Evolutionary conservation across 371 early-diverging fungal genomes (phyloP), one percentile per base, ranked within the genome.

Genomic region (Syncephalastrum contaminatum): DNA sequence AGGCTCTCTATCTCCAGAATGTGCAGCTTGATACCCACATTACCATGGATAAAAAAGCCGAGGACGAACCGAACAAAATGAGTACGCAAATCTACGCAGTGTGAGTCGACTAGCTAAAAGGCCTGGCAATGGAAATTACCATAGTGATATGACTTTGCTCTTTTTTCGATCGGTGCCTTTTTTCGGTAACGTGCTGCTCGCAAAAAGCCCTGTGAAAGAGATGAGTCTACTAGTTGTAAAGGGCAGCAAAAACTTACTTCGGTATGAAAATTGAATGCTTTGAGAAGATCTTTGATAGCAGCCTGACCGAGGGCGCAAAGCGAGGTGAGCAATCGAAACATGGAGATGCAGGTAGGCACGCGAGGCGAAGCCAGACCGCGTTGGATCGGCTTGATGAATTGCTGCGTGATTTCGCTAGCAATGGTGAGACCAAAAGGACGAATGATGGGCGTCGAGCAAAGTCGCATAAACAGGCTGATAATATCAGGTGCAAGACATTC

Each of bases 351-450:
- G 7, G 70, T 69, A 30, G 73, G 70, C 46, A 72, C 63, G 48
- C 69, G 58, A 53, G 93, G 88, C 8, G 81, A 75, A 2, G 88
- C 90, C 77, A 96, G 80, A 27, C 92, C 94, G 24, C 90, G 81
- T 66, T 94, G 94, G 20, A 97, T 80, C 67, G 89, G 93, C 66
- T 94, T 94, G 76, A 94, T 82, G 16, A 65, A 73, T 51, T 64
- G 43, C 40, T 64, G 61, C 12, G 25, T n/a, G 45, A 52, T 20
- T 15, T 24, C 42, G 42, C 43, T 53, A 44, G 49, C 46, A 51
- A 65, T 60, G 3, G 70, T 63, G 4, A 72, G 41, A 25, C 78
- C 78, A 53, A 69, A 74, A 0, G 78, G 64, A 15, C 78, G 70
- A 30, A 78, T 68, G 30, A 78, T 58, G 15, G 78, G 78, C n/a